Evolutionary conservation across 23 red algal species (phyloP).

Genomic region (Agarophyton chilense): DNA sequence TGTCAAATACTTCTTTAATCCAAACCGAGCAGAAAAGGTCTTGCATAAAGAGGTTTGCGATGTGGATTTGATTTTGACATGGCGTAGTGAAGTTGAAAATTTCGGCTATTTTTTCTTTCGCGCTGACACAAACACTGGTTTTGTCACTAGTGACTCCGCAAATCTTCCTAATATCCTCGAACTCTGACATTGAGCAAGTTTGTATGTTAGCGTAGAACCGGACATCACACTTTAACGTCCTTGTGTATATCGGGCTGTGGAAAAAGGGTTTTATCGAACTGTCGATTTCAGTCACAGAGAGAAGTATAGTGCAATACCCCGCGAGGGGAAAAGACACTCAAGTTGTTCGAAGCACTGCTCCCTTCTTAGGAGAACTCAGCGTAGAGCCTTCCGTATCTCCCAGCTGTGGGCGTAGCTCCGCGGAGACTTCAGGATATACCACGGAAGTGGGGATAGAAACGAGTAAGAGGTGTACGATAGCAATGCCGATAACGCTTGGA

Average conservation of each 20-base stretch:
- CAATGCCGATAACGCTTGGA: no score
- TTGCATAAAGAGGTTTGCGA: neutral
- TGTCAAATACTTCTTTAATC: neutral
- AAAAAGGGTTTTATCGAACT: neutral
- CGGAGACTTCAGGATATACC: no score
- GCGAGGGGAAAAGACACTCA: no score
- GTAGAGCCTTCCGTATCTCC: no score
- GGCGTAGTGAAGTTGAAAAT: neutral
- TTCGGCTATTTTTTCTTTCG: neutral
- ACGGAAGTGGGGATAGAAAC: no score
- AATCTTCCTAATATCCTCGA: neutral
- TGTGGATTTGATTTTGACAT: neutral
- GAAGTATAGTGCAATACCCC: no score
- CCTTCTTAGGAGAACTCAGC: no score
- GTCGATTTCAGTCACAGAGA: neutral
- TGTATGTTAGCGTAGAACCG: neutral
- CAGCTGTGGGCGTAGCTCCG: no score
- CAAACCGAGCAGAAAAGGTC: neutral
- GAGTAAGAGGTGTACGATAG: no score
- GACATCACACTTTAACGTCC: neutral
- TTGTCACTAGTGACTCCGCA: neutral
- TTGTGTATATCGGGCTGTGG: slow-evolving; percentile 14
- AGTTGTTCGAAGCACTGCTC: no score
- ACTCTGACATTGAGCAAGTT: neutral
- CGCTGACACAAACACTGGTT: neutral